Base-by-base conservation (phyloP, 345 rosid species). In the Gossypioides kirkii region DNA sequence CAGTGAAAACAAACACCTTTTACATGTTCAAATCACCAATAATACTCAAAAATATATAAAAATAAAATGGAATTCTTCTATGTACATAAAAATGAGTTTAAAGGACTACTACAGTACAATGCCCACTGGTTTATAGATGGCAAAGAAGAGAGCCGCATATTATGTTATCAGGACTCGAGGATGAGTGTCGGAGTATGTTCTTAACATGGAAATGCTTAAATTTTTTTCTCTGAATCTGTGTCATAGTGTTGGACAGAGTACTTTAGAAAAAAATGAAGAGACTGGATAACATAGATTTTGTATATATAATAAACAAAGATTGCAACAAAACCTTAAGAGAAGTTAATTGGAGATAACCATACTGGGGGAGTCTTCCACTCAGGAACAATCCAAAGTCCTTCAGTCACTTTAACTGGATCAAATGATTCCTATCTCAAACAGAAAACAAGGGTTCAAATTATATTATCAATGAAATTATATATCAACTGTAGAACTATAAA, bases 371-470 rank as follows among this genome's bases (percentile, higher is more conserved):
- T 68, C 74, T 67, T 76, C 98, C 97, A 89, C 78, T 91, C 91
- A 9, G 95, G 97, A 64, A 89, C 86, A 60, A 94, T 85, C 98
- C 97, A 94, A 73, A 91, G 89, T 62, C 93, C 87, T 75, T 86
- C 76, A 1, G 86, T 73, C 22, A 91, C 83, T 85, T 87, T 87
- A 52, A 93, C 82, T 32, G 97, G 91, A 69, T 74, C 81, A 86
- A 94, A 91, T 41, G 80, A 88, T 69, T 94, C 92, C 98, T 91
- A 82, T 66, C 79, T 76, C 59, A 72, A 59, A 77, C 49, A 45
- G 54, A 54, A 71, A 73, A 61, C 55, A 42, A 26, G 61, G 23
- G 59, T 2, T 56, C 32, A 72, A 59, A 20, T 72, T 41, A 8
- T 14, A 25, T 45, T 25, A 23, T 46, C 55, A 67, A 4, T 46